phyloP scores from a whole-genome alignment of 345 rosid species.

The Passiflora organensis region DNA sequence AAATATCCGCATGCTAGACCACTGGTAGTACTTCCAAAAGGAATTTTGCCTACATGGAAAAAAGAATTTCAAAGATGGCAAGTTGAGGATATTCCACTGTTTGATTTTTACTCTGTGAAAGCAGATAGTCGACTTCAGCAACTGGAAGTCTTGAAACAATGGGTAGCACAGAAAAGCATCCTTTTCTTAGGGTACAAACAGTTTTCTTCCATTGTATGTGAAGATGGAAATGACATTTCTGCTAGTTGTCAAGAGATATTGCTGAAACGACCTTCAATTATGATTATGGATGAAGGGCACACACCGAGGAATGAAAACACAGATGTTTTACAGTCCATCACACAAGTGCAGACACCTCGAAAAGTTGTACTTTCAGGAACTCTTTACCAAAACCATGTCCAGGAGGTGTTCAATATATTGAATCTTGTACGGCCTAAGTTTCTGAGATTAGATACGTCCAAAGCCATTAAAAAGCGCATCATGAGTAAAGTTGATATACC shows the following conservation, averaged over 20 bases:
- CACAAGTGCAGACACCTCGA: conserved; percentile 68
- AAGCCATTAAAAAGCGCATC: conserved; percentile 46
- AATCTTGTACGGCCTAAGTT: conserved; percentile 90
- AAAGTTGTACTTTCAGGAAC: conserved; percentile 93
- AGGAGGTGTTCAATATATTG: conserved; percentile 79
- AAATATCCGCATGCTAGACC: conserved; percentile 75
- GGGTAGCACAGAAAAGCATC: conserved; percentile 69
- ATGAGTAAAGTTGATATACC: conserved; percentile 57
- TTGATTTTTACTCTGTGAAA: conserved; percentile 65
- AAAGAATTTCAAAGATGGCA: conserved; percentile 79
- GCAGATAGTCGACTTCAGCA: conserved; percentile 72
- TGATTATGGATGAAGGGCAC: conserved; percentile 88
- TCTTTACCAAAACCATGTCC: conserved; percentile 79
- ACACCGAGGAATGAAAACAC: conserved; percentile 81
- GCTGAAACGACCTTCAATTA: conserved; percentile 62
- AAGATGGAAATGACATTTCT: conserved; percentile 27
- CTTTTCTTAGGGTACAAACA: conserved; percentile 88
- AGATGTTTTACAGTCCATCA: conserved; percentile 63
- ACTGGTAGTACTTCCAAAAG: conserved; percentile 77
- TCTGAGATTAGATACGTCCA: conserved; percentile 42
- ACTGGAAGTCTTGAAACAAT: conserved; percentile 52
- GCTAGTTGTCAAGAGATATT: conserved; percentile 54
- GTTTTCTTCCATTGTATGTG: conserved; percentile 67
- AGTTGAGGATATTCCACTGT: conserved; percentile 60
- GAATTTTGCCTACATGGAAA: conserved; percentile 81